phyloP scores from a whole-genome alignment of 352 stramenopile genomes.

The Peronospora destructor region DNA sequence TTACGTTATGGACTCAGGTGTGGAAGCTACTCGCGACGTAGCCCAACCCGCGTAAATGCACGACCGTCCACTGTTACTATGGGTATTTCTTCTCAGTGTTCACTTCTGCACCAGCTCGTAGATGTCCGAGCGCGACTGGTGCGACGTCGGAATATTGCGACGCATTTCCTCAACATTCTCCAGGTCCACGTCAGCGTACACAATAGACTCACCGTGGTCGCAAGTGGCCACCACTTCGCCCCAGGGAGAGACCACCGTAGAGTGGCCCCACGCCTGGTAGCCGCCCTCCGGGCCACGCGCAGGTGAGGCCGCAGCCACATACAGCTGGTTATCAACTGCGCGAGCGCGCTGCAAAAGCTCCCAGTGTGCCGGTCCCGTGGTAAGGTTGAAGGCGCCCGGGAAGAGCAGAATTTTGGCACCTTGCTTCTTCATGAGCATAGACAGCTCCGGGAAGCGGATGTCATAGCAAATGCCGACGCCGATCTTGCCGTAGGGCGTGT shows the following conservation, averaged over 20 bases:
- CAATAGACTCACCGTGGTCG: constrained; percentile 88
- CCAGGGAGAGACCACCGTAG: constrained; percentile 95
- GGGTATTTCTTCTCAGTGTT: constrained; percentile 5
- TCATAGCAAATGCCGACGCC: constrained; percentile 99
- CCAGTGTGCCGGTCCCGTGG: constrained; percentile 96
- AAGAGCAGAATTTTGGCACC: constrained; percentile 85
- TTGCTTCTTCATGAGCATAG: constrained; percentile 92
- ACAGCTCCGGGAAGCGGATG: constrained; percentile 98
- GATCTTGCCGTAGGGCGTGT: constrained; percentile 89
- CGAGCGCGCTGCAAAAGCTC: constrained; percentile 95
- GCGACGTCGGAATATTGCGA: constrained; percentile 92
- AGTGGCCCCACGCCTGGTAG: constrained; percentile 99
- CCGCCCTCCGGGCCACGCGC: constrained; percentile 90
- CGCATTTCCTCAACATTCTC: constrained; percentile 92
- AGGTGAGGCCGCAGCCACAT: constrained; percentile 93
- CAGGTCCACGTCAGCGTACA: constrained; percentile 95
- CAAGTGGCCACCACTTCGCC: constrained; percentile 94
- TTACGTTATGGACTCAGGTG: constrained; percentile 16
- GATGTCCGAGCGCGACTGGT: constrained; percentile 92
- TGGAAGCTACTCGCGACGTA: constrained; percentile 1
- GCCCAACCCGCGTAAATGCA: neutral
- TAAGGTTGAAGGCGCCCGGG: constrained; percentile 84
- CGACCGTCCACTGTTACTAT: neutral
- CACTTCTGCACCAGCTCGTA: constrained; percentile 90
- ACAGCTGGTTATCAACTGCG: constrained; percentile 93